phyloP scores from a whole-genome alignment of 2,329 filamentous ascomycete species.

The Colletotrichum limetticola region DNA sequence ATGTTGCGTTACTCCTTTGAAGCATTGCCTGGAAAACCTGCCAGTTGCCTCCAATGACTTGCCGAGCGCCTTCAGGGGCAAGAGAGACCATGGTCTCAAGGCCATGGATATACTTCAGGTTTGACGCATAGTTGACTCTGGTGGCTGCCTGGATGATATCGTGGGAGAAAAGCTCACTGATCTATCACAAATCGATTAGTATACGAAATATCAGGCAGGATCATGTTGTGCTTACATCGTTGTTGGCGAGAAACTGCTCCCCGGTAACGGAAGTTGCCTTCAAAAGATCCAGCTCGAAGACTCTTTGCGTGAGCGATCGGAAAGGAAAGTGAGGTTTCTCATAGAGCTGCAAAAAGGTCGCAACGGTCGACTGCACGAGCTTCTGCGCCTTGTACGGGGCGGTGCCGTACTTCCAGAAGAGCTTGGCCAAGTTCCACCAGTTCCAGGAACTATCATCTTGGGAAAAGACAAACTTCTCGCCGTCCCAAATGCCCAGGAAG shows the following conservation, averaged over 20 bases:
- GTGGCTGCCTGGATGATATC: conserved; percentile 93
- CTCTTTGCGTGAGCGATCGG: conserved; percentile 75
- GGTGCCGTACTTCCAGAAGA: conserved; percentile 87
- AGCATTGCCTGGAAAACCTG: conserved; percentile 90
- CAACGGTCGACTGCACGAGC: conserved; percentile 77
- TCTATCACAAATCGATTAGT: conserved; percentile 46
- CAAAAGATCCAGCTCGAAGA: conserved; percentile 74
- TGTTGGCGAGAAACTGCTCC: conserved; percentile 74
- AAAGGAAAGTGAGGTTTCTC: conserved; percentile 87
- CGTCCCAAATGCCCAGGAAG: conserved; percentile 86
- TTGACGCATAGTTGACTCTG: conserved; percentile 94
- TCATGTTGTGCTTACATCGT: conserved; percentile 57
- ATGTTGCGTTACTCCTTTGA: conserved; percentile 66
- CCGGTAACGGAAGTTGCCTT: conserved; percentile 78
- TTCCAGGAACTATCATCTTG: conserved; percentile 67
- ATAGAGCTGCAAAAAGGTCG: conserved; percentile 83
- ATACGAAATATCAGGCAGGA: not conserved
- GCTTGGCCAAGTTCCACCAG: conserved; percentile 84
- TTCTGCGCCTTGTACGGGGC: conserved; percentile 79
- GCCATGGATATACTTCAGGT: conserved; percentile 86
- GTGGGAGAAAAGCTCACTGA: conserved; percentile 74
- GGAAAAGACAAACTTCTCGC: conserved; percentile 76
- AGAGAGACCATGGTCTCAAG: conserved; percentile 92
- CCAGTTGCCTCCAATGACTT: conserved; percentile 90
- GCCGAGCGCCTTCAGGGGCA: conserved; percentile 85